phyloP scores from a whole-genome alignment of 2,329 filamentous ascomycete species.

The Ampelomyces quisqualis region DNA sequence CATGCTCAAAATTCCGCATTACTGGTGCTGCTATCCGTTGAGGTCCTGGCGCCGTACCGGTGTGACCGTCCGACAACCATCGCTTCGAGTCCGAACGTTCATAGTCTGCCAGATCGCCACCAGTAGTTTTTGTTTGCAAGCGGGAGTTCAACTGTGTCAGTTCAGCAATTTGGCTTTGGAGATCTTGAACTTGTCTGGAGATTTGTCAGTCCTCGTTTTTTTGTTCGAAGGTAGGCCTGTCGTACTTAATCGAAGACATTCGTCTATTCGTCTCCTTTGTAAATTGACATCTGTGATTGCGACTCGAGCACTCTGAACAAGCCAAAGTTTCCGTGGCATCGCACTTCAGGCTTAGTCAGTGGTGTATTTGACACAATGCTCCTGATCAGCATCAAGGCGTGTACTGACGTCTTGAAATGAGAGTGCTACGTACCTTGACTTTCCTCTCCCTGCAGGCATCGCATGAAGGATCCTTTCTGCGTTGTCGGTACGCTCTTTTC shows the following conservation, averaged over 20 bases:
- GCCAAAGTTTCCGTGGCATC: slow-evolving; percentile 95
- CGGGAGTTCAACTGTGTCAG: slow-evolving; percentile 78
- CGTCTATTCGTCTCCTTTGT: slow-evolving; percentile 98
- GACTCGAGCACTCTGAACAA: slow-evolving; percentile 95
- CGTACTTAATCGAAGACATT: slow-evolving; percentile 96
- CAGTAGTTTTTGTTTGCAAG: slow-evolving; percentile 64
- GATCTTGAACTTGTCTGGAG: slow-evolving; percentile 82
- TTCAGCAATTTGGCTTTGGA: slow-evolving; percentile 85
- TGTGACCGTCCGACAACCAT: slow-evolving; percentile 46
- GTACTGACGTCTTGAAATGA: too few relatives aligned
- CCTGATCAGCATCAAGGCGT: too few relatives aligned
- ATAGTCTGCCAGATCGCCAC: slow-evolving; percentile 50
- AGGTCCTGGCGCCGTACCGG: slow-evolving; percentile 10
- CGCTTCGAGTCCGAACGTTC: slow-evolving; percentile 43
- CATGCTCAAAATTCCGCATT: slow-evolving; percentile 69
- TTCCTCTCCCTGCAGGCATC: slow-evolving; percentile 89
- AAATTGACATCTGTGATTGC: slow-evolving; percentile 96
- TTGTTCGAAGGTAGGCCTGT: neutral
- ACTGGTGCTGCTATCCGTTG: slow-evolving; percentile 59
- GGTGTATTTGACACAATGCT: neutral
- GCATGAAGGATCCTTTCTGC: slow-evolving; percentile 94
- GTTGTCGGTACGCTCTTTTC: slow-evolving; percentile 91
- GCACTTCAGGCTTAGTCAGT: slow-evolving; percentile 57
- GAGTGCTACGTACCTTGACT: slow-evolving; percentile 56
- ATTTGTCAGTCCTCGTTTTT: slow-evolving; percentile 11